Evolutionary conservation across 768 basidiomycete species (phyloP), one percentile per base, ranked within the genome.

Genomic region (Dendrothele bispora): DNA sequence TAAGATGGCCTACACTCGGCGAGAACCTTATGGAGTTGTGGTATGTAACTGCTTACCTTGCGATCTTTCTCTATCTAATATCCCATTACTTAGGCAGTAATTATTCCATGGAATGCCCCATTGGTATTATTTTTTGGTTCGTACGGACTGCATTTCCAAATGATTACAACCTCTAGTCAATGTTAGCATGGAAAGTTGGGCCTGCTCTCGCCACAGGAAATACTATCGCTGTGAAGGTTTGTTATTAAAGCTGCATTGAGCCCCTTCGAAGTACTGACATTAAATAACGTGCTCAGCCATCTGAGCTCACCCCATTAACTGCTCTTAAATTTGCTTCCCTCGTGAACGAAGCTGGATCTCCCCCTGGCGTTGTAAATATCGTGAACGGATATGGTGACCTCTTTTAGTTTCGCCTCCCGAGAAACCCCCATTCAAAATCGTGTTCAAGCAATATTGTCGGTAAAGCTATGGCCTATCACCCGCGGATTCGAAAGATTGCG

Each of bases 181-280:
- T 83, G 80, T 63, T 78, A 53, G 62, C 75, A 0, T 80, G 78
- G 79, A 84, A 84, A 65, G 57, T 82, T 53, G 83, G 73, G 21
- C 83, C 84, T 22, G 83, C 83, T 3, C 73, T 84, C 39, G 82
- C 84, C 12, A 74, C 77, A 1, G 83, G 83, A 41, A 82, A 82
- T 66, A 64, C 66, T 17, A 65, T 86, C 58, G 69, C 85, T 43
- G 65, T 84, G 58, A 84, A 55, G 47, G 15, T 40, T 17, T 15
- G 41, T 28, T 20, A 10, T n/a, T 36, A 20, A n/a, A 29, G 24
- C 17, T 2, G 12, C 25, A 1, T 32, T 18, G n/a, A 6, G 26
- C 26, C 21, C 25, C 18, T 17, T 27, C 1, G 28, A 15, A 5
- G 22, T 12, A 36, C n/a, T 30, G 24, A 20, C 7, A 17, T 7